Percentiles rank a stretch among this genome's conserved stretches.
phyloP scores from a whole-genome alignment of 1,284 basidiomycete species.

The Gymnopus androsaceus region DNA sequence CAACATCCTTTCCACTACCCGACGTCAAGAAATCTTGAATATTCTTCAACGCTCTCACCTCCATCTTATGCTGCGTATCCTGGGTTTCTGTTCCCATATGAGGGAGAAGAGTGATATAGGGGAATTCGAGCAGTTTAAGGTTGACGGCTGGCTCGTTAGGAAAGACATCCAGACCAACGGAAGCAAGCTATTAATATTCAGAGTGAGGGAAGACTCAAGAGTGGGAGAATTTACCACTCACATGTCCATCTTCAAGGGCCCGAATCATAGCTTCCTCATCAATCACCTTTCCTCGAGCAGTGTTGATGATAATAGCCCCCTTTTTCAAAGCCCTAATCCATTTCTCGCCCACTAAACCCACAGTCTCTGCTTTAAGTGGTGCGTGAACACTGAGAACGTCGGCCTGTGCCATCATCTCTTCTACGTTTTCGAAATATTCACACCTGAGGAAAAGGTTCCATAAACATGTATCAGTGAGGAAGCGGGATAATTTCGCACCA shows the following conservation, averaged over 20 bases:
- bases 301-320: constrained; percentile 84
- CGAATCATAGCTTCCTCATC: constrained; percentile 86
- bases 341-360: constrained; percentile 73
- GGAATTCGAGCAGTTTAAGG: constrained; percentile 75
- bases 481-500: too few species aligned
- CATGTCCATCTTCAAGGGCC: constrained; percentile 84
- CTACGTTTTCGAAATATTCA: constrained; percentile 73
- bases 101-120: constrained; percentile 82
- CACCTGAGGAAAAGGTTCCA: too few species aligned
- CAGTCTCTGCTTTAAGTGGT: constrained; percentile 73
- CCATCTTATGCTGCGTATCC: constrained; percentile 83
- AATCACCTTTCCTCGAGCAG: constrained; percentile 87
- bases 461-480: too few species aligned
- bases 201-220: constrained; percentile 9
- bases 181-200: constrained; percentile 58
- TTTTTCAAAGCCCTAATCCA: constrained; percentile 83
- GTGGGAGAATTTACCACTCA: constrained; percentile 37
- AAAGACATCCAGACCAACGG: constrained; percentile 89
- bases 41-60: constrained; percentile 75
- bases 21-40: constrained; percentile 65
- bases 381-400: constrained; percentile 84
- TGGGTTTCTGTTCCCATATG: constrained; percentile 90
- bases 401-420: constrained; percentile 72
- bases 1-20: constrained; percentile 66
- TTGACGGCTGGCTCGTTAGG: constrained; percentile 88